Base-by-base conservation (phyloP, 2,329 filamentous ascomycete species). In the Trichoderma endophyticum region DNA sequence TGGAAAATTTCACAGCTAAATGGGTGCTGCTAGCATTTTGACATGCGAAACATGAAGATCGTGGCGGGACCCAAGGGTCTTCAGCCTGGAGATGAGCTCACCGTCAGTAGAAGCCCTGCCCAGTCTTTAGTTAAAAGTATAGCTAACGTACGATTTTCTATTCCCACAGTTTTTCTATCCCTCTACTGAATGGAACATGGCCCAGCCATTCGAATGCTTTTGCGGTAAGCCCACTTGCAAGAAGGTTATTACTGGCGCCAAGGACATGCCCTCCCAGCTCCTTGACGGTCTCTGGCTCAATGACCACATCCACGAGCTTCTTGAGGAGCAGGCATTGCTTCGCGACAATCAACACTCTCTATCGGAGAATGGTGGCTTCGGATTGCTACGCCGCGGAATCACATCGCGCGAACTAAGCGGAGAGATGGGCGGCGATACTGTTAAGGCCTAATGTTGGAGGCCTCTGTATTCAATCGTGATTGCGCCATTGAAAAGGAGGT, bases 141-240 rank as follows among this genome's bases (percentile, higher is more conserved):
- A n/a, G 14, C 18, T 62, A 15, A 30, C n/a, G n/a, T n/a, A n/a
- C n/a, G n/a, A n/a, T n/a, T n/a, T n/a, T n/a, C n/a, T 32, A 21
- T 54, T 15, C 9, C 11, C 11, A 39, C 18, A 88, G 78, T 93
- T 93, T 83, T 93, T 93, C 82, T 93, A 93, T 76, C 91, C 91
- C 4, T 92, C 89, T 69, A 93, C 91, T 1, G 91, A 93, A 81
- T 93, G 90, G 90, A 77, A 84, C 77, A 93, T 93, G 91, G 88
- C 89, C 36, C 91, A 93, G 83, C 86, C 90, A 4, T 93, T 93
- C 78, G 82, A 87, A 73, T 93, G 91, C 79, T 83, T 87, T 72
- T 93, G 91, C 78, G 84, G 85, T 73, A 84, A 84, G 5, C 75
- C 83, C 0, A 82, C 82, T 24, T 93, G 91, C 81, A 85, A 86